These are phyloP conservation scores for Penicillium waksmanii DNA, from an alignment of 495 filamentous ascomycete genomes.

Conservation along the genomic window DNA sequence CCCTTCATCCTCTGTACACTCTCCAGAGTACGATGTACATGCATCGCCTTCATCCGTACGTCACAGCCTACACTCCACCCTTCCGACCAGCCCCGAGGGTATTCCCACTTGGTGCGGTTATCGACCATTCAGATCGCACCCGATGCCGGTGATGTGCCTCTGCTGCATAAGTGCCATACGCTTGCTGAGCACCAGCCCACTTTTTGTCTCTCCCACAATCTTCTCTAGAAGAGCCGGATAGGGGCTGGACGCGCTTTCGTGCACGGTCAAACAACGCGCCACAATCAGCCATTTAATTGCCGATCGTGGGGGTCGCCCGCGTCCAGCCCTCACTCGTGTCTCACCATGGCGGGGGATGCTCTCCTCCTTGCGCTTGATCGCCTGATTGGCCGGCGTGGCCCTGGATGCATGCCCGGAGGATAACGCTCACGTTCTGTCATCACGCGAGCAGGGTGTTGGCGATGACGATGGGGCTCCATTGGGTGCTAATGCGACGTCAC, in stretches of 20 bases:
- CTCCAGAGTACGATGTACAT: neutral
- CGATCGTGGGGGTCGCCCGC: slow-evolving; percentile 7
- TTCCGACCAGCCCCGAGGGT: slow-evolving; percentile 30
- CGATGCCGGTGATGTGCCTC: neutral
- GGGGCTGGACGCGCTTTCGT: slow-evolving; percentile 16
- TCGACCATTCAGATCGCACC: slow-evolving; percentile 17
- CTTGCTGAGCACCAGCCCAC: neutral
- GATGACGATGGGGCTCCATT: neutral
- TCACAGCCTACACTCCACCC: slow-evolving; percentile 24
- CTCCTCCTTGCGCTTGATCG: neutral
- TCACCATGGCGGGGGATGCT: slow-evolving; percentile 1
- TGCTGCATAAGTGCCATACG: slow-evolving; percentile 11
- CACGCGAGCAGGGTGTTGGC: slow-evolving; percentile 2
- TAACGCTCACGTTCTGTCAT: slow-evolving; percentile 2
- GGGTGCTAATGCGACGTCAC: slow-evolving; percentile 1
- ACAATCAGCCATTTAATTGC: neutral
- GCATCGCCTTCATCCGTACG: slow-evolving; percentile 12
- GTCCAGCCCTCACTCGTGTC: slow-evolving; percentile 8
- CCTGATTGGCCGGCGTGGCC: neutral
- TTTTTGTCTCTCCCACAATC: neutral
- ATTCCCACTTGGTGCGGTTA: slow-evolving; percentile 19
- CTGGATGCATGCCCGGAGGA: neutral
- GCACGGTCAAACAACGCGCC: slow-evolving; percentile 8
- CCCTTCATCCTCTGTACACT: neutral
- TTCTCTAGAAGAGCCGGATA: slow-evolving; percentile 3